Evolutionary conservation across 331 rosid genomes (phyloP).

Genomic region (Cydonia oblonga): DNA sequence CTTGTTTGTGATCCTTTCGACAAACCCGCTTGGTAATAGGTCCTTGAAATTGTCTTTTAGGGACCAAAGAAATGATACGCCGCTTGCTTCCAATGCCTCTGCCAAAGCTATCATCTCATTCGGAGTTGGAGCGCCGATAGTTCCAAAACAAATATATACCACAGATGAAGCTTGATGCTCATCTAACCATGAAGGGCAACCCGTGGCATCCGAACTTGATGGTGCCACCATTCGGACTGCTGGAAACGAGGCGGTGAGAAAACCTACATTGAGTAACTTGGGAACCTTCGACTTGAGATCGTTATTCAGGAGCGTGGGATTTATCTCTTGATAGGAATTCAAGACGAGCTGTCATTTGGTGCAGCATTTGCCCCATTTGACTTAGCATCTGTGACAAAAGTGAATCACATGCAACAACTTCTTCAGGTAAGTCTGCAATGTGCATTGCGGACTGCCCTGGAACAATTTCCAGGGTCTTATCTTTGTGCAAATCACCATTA

Average conservation of each 20-base stretch:
- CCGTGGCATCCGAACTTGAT: conserved; percentile 19
- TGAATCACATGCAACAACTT: conserved; percentile 7
- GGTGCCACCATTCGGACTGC: conserved; percentile 2
- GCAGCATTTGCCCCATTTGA: conserved; percentile 12
- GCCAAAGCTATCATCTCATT: conserved; percentile 32
- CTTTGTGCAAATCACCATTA: not conserved
- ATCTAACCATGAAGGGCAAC: conserved; percentile 38
- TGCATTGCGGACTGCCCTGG: conserved; percentile 28
- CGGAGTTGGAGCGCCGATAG: conserved; percentile 19
- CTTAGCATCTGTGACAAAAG: conserved; percentile 15
- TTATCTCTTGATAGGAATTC: conserved; percentile 23
- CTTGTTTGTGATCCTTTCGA: conserved; percentile 8
- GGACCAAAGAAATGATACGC: conserved; percentile 43
- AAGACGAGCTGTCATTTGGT: conserved; percentile 27
- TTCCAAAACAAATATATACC: conserved; percentile 37
- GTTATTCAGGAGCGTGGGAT: conserved; percentile 7
- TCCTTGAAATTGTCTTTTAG: conserved; percentile 14
- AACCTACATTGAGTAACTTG: conserved; percentile 24
- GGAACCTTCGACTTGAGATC: conserved; percentile 27
- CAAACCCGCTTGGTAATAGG: conserved; percentile 27
- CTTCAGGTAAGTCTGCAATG: conserved; percentile 22
- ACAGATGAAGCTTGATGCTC: conserved; percentile 16
- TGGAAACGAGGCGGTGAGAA: conserved; percentile 16
- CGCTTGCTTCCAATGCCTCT: conserved; percentile 32
- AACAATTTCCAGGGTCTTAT: conserved; percentile 21